phyloP scores from a whole-genome alignment of 169 alveolate genomes.

The Babesia divergens region DNA sequence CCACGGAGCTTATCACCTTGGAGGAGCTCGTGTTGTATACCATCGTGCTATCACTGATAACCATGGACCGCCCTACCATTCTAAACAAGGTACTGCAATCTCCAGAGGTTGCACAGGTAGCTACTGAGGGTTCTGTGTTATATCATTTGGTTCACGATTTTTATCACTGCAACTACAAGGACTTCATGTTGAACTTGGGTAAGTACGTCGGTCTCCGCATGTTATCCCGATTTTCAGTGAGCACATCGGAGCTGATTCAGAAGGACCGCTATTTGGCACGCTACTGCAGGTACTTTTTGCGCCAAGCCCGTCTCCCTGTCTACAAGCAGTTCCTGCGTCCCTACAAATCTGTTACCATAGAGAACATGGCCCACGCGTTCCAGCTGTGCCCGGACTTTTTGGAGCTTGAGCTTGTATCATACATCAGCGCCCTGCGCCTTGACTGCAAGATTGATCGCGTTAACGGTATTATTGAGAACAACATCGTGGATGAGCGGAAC shows the following conservation, averaged over 20 bases:
- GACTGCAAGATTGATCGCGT: conserved; percentile 94
- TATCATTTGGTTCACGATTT: conserved; percentile 82
- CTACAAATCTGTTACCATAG: conserved; percentile 90
- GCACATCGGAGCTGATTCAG: conserved; percentile 72
- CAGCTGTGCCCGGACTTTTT: conserved; percentile 89
- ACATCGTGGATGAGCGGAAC: conserved; percentile 86
- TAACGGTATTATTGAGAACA: conserved; percentile 89
- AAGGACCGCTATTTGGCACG: conserved; percentile 83
- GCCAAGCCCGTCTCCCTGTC: conserved; percentile 93
- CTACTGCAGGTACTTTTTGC: conserved; percentile 82
- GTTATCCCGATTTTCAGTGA: conserved; percentile 32
- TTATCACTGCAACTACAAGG: conserved; percentile 86
- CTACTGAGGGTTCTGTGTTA: conserved; percentile 83
- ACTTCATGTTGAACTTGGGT: conserved; percentile 82
- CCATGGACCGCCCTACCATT: conserved; percentile 80
- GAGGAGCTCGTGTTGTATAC: conserved; percentile 89
- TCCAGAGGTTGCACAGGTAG: conserved; percentile 89
- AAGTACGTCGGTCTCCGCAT: not conserved
- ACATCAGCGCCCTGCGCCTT: conserved; percentile 88
- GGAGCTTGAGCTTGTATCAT: conserved; percentile 89
- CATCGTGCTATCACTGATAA: conserved; percentile 83
- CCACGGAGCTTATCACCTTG: conserved; percentile 90
- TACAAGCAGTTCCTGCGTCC: conserved; percentile 91
- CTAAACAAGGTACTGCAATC: conserved; percentile 83
- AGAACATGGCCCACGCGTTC: conserved; percentile 92